These are phyloP conservation scores for Cryomyces minteri DNA, from an alignment of 495 filamentous ascomycete species.

Conservation along the genomic window DNA sequence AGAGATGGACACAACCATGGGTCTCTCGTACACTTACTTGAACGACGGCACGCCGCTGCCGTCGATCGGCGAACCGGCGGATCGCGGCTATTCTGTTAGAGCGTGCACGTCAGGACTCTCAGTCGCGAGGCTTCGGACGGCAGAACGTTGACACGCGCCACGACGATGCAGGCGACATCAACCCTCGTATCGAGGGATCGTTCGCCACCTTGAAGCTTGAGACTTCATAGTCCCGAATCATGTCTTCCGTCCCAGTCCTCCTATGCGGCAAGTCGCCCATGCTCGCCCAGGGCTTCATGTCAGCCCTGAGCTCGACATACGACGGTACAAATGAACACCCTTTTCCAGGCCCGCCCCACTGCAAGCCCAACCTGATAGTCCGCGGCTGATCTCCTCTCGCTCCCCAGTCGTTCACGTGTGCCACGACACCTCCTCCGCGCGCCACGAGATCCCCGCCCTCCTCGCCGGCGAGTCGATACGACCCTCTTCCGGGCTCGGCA, in stretches of 20 bases:
- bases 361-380: neutral
- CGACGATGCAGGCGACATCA: too few species aligned
- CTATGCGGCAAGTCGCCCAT: conserved; percentile 5
- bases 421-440: neutral
- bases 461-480: neutral
- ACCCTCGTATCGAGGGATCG: too few species aligned
- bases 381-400: neutral
- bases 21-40: too few species aligned
- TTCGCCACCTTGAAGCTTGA: too few species aligned
- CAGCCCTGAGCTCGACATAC: conserved; percentile 5
- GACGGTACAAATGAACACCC: neutral
- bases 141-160: too few species aligned
- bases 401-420: conserved; percentile 6
- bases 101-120: too few species aligned
- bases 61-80: too few species aligned
- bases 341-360: neutral
- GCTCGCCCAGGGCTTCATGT: conserved; percentile 3
- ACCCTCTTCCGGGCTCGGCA: conserved; percentile 2
- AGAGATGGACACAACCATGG: too few species aligned
- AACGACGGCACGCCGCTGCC: too few species aligned
- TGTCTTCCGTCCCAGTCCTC: conserved; percentile 5
- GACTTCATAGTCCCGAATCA: too few species aligned
- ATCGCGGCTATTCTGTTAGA: too few species aligned
- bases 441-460: conserved; percentile 3
- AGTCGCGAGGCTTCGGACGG: too few species aligned